These are phyloP conservation scores for Euphrasia confusa DNA, from an alignment of 257 asterid genomes.

Conservation along the genomic window DNA sequence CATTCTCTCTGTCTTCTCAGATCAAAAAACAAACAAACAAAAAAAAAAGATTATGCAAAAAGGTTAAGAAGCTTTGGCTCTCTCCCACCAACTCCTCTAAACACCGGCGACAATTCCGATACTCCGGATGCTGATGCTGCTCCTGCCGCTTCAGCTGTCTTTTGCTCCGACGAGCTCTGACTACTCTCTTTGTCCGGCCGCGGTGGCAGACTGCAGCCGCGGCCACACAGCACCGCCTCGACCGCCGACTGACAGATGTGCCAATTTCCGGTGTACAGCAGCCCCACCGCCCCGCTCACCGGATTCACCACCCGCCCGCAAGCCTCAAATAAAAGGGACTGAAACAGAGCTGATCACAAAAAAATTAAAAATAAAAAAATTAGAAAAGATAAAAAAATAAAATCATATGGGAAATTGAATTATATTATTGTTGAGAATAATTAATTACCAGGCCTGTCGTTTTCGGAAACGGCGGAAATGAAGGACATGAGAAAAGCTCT, in stretches of 20 bases:
- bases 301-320: conserved; percentile 90
- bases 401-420: not conserved
- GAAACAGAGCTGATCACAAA: conserved; percentile 50
- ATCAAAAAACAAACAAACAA: no score
- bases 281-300: conserved; percentile 82
- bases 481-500: conserved; percentile 77
- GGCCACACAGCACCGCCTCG: conserved; percentile 70
- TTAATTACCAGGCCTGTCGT: conserved; percentile 53
- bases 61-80: conserved; percentile 89
- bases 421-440: not conserved
- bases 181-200: conserved; percentile 8
- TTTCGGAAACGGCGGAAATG: conserved; percentile 59
- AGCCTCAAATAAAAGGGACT: conserved; percentile 77
- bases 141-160: no score
- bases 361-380: no score
- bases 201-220: conserved; percentile 28
- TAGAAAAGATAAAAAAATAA: no score
- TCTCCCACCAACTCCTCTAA: conserved; percentile 47
- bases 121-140: conserved; percentile 31
- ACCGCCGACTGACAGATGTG: conserved; percentile 70
- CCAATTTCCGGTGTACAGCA: conserved; percentile 72
- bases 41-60: conserved; percentile 33
- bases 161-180: no score
- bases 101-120: conserved; percentile 47
- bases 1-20: no score